Evolutionary conservation across 129 eudicot genomes (phyloP).

Genomic region (Pseudognaphalium luteoalbum): DNA sequence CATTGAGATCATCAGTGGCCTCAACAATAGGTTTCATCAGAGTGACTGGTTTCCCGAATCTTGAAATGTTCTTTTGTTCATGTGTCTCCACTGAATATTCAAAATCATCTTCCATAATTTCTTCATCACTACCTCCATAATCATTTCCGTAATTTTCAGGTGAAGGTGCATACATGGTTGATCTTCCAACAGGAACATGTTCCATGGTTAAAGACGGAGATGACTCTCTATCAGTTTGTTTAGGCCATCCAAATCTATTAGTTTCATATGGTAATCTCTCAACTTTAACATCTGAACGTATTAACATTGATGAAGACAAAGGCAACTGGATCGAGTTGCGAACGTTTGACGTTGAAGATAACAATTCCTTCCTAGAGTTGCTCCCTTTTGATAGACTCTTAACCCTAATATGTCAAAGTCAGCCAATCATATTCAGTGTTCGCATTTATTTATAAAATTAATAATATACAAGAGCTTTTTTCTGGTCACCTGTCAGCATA

Average conservation of each 20-base stretch:
- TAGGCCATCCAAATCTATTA: constrained; percentile 59
- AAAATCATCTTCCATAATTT: constrained; percentile 44
- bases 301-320: constrained; percentile 19
- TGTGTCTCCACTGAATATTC: constrained; percentile 33
- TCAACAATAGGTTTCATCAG: constrained; percentile 30
- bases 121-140: constrained; percentile 30
- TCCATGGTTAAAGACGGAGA: constrained; percentile 38
- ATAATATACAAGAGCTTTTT: background rate
- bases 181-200: constrained; percentile 39
- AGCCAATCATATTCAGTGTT: constrained; percentile 22
- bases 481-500: constrained; percentile 68
- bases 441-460: background rate
- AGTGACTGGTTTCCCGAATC: constrained; percentile 25
- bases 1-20: constrained; percentile 44
- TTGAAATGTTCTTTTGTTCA: constrained; percentile 27
- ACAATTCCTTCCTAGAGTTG: constrained; percentile 50
- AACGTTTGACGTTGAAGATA: constrained; percentile 43
- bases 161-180: constrained; percentile 25
- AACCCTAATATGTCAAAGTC: constrained; percentile 43
- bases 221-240: constrained; percentile 42
- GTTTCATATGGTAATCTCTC: constrained; percentile 34
- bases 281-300: constrained; percentile 33
- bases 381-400: constrained; percentile 75
- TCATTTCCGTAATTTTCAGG: constrained; percentile 39
- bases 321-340: constrained; percentile 47